These are phyloP conservation scores for Linnemannia hyalina DNA, from an alignment of 192 early-diverging fungal genomes.

Conservation along the genomic window DNA sequence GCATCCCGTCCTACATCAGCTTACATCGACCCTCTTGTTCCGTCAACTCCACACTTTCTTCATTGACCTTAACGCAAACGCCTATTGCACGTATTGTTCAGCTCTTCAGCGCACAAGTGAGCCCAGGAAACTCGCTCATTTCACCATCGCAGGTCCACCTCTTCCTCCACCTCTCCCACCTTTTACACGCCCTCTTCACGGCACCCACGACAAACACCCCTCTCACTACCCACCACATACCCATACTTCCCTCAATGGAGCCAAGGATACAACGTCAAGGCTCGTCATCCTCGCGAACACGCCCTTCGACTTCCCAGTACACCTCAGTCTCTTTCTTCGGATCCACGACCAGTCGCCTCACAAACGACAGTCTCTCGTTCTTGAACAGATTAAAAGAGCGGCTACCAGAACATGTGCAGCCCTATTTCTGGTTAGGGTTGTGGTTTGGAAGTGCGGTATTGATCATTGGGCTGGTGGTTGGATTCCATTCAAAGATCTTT, in stretches of 20 bases:
- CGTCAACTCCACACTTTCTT: background rate
- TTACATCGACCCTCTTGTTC: too few relatives aligned
- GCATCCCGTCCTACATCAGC: too few relatives aligned
- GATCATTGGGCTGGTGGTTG: slow-evolving; percentile 43
- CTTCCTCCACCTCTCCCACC: background rate
- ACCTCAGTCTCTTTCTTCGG: background rate
- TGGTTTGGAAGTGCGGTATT: slow-evolving; percentile 44
- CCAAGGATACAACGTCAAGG: slow-evolving; percentile 19
- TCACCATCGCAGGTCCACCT: background rate
- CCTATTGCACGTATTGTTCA: too few relatives aligned
- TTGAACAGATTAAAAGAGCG: slow-evolving; percentile 9
- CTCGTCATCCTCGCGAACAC: background rate
- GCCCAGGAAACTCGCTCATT: too few relatives aligned
- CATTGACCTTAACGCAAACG: too few relatives aligned
- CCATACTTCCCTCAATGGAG: background rate
- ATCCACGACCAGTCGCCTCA: slow-evolving; percentile 15
- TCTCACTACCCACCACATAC: background rate
- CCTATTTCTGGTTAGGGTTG: slow-evolving; percentile 40
- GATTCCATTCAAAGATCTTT: slow-evolving; percentile 58
- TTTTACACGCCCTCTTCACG: background rate
- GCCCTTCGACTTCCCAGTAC: background rate
- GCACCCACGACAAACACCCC: background rate
- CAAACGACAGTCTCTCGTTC: slow-evolving; percentile 1
- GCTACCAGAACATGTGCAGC: slow-evolving; percentile 17
- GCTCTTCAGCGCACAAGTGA: too few relatives aligned